Conservation (phyloP, 192 early-diverging fungal species). For the Podila horticola region DNA sequence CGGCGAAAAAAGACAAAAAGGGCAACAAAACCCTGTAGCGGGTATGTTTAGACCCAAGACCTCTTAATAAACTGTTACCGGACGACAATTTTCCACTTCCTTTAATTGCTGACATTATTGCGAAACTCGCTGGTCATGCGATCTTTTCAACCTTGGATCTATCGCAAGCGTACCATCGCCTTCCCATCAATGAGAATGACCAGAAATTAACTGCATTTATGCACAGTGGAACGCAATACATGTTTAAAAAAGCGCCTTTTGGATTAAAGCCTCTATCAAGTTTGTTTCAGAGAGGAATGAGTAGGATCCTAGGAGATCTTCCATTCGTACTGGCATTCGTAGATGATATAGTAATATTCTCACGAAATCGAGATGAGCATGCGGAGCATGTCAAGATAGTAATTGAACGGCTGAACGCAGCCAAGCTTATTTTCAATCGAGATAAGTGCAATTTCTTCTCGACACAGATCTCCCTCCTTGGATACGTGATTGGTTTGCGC, state of each 20-base stretch:
- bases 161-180: neutral
- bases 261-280: conserved; percentile 35
- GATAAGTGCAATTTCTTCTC: too few relatives aligned
- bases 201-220: conserved; percentile 21
- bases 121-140: neutral
- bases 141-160: conserved; percentile 24
- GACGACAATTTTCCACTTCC: conserved; percentile 31
- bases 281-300: conserved; percentile 18
- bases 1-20: conserved; percentile 21
- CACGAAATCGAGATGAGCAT: conserved; percentile 5
- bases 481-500: conserved; percentile 10
- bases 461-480: conserved; percentile 2
- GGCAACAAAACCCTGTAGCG: conserved; percentile 18
- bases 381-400: neutral
- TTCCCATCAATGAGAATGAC: conserved; percentile 1
- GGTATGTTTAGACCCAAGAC: conserved; percentile 21
- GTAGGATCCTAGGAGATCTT: conserved; percentile 22
- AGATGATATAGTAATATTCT: conserved; percentile 30
- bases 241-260: conserved; percentile 32
- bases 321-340: conserved; percentile 21
- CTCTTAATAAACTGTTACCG: conserved; percentile 9
- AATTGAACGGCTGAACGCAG: conserved; percentile 7
- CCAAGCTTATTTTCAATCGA: too few relatives aligned
- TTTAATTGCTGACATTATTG: conserved; percentile 14
- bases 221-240: conserved; percentile 16